Evolutionary conservation across 176 grass and related monocot species (phyloP).

Genomic region (Phyllostachys edulis): DNA sequence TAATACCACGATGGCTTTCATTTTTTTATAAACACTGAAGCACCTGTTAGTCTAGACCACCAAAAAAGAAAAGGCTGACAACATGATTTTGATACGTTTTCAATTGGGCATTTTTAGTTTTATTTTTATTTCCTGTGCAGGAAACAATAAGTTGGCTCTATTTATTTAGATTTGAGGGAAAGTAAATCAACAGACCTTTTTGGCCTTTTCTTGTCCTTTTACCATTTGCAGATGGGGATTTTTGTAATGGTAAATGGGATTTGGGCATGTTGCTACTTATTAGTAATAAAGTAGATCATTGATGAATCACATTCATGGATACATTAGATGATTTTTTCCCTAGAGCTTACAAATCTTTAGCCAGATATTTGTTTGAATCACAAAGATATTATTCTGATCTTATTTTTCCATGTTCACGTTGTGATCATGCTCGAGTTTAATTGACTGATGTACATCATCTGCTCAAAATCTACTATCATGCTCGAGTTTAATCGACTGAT

Average conservation of each 20-base stretch:
- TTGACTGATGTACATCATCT: neutral
- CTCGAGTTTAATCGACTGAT: neutral
- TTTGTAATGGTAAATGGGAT: neutral
- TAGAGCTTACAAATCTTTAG: conserved; percentile 1
- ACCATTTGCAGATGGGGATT: conserved; percentile 20
- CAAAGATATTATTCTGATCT: neutral
- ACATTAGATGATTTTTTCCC: neutral
- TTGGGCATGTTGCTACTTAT: neutral
- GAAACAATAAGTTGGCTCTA: neutral
- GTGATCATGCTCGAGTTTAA: neutral
- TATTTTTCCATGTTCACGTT: neutral
- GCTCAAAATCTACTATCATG: neutral
- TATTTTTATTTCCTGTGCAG: conserved; percentile 6
- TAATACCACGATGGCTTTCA: neutral
- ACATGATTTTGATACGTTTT: neutral
- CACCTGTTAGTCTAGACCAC: neutral
- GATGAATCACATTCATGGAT: neutral
- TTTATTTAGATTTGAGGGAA: neutral
- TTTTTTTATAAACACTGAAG: neutral
- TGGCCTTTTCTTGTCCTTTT: neutral
- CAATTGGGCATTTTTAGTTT: neutral
- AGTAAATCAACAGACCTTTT: neutral
- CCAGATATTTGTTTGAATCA: neutral
- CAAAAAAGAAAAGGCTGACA: neutral
- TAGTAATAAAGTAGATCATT: neutral